phyloP scores from a whole-genome alignment of 192 early-diverging fungal genomes.

The Podochytrium sp. region DNA sequence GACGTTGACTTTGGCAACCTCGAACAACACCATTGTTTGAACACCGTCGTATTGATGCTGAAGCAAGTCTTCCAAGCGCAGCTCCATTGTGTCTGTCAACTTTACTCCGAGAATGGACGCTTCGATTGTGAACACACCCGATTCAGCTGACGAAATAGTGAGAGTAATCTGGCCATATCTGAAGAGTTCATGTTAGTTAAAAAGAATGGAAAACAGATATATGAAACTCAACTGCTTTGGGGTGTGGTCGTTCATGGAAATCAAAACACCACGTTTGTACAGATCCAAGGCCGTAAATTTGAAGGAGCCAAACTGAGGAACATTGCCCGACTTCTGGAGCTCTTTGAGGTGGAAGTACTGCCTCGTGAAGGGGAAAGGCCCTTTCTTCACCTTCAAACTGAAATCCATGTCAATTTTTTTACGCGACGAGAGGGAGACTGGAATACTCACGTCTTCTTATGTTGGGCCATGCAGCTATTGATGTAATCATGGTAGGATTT shows the following conservation, averaged over 20 bases:
- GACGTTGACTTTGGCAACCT: slow-evolving; percentile 93
- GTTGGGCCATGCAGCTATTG: slow-evolving; percentile 84
- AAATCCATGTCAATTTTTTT: neutral
- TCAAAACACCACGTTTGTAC: slow-evolving; percentile 89
- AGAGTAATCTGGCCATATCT: slow-evolving; percentile 85
- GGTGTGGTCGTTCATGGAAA: slow-evolving; percentile 80
- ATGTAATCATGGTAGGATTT: slow-evolving; percentile 92
- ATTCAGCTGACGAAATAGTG: slow-evolving; percentile 89
- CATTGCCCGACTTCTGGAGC: slow-evolving; percentile 78
- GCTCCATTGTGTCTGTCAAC: slow-evolving; percentile 69
- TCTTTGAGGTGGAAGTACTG: slow-evolving; percentile 95
- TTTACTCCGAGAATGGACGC: slow-evolving; percentile 74
- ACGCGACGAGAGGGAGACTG: neutral
- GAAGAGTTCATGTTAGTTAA: neutral
- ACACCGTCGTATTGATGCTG: slow-evolving; percentile 94
- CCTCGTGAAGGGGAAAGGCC: slow-evolving; percentile 81
- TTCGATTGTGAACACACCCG: slow-evolving; percentile 89
- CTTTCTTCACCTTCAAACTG: slow-evolving; percentile 64
- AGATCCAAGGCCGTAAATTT: slow-evolving; percentile 96
- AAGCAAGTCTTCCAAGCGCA: slow-evolving; percentile 90
- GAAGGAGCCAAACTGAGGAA: slow-evolving; percentile 96
- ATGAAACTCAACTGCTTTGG: slow-evolving; percentile 65
- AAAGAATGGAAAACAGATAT: neutral
- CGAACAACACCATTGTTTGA: slow-evolving; percentile 88
- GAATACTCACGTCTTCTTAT: slow-evolving; percentile 54